These are phyloP conservation scores for Diaporthe amygdali DNA, from an alignment of 2,329 filamentous ascomycete species.

Conservation along the genomic window DNA sequence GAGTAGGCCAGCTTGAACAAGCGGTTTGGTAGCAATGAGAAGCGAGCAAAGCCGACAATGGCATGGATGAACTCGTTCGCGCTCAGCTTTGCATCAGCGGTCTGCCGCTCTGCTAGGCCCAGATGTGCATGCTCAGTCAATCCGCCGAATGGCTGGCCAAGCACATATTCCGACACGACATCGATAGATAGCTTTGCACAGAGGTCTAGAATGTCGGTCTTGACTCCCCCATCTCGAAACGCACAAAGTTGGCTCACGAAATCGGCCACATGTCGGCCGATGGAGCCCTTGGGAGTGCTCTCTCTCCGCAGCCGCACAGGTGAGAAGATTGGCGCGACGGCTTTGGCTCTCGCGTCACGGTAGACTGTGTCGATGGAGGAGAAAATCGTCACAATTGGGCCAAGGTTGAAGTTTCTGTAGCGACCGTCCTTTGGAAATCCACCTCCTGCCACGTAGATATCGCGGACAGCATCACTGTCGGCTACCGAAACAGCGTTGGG, in stretches of 20 bases:
- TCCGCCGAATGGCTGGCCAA: slow-evolving; percentile 3
- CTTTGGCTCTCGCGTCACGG: slow-evolving; percentile 52
- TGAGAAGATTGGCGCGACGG: slow-evolving; percentile 54
- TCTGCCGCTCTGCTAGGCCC: not conserved
- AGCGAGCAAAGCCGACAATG: slow-evolving; percentile 19
- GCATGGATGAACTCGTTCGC: slow-evolving; percentile 14
- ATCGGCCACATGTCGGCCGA: not conserved
- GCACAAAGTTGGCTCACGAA: not conserved
- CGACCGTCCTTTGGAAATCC: slow-evolving; percentile 57
- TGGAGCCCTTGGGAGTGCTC: not conserved
- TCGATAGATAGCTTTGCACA: slow-evolving; percentile 15
- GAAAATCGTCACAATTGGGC: slow-evolving; percentile 60
- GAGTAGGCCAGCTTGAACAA: slow-evolving; percentile 11
- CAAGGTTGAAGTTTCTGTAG: slow-evolving; percentile 63
- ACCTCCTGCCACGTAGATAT: slow-evolving; percentile 57
- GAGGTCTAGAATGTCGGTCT: slow-evolving; percentile 16
- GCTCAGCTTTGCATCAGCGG: not conserved
- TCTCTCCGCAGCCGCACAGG: slow-evolving; percentile 34
- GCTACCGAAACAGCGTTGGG: slow-evolving; percentile 47
- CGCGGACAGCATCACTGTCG: slow-evolving; percentile 47
- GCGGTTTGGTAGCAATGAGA: slow-evolving; percentile 12
- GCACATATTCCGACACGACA: slow-evolving; percentile 5
- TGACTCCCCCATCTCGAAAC: not conserved
- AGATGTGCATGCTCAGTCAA: slow-evolving; percentile 1
- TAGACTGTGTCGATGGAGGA: slow-evolving; percentile 46